Evolutionary conservation across 139 green algal genomes (phyloP), one percentile per base, ranked within the genome.

Genomic region (Chlamydomonas schloesseri): DNA sequence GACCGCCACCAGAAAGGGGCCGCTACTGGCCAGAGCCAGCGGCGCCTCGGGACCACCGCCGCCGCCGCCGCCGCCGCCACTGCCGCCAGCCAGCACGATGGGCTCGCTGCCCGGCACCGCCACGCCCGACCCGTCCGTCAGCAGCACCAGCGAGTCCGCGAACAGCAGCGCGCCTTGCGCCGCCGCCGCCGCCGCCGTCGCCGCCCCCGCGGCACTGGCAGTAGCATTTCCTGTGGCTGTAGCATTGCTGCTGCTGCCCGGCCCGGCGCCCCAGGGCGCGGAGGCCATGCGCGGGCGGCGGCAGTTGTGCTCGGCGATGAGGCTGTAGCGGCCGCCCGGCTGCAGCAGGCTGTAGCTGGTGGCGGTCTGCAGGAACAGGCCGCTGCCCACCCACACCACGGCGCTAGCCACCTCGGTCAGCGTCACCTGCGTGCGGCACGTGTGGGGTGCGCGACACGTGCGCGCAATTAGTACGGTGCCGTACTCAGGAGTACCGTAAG

Each of bases 1-100:
- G 8, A 69, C 77, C 15, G 70, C 72, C 23, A 93, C 83, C 23
- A 93, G 78, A 65, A 87, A 91, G 15, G 73, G 42, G 26, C 86
- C 86, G 36, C 84, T 86, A 23, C 64, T 42, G 17, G 76, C 79
- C 13, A 88, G 47, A 23, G 90, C 86, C 34, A 89, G 72, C 9
- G 88, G 90, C 8, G 68, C 53, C 67, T 86, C 73, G 20, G 89
- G 71, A 42, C 42, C 42, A 50, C 42, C 42, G 42, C 42, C 42
- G 42, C 42, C 42, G 42, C 42, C 8, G 42, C 42, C 42, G 42
- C 42, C 42, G 42, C 42, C 42, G 42, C 42, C 42, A 8, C 42
- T 8, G 42, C 42, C 42, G 42, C 42, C 42, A 13, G 89, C 64
- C 57, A 93, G 82, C 67, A 75, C 36, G 31, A 93, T 68, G 24